These are phyloP conservation scores for Kodamaea derodonti DNA, from an alignment of 1,139 yeast species.

Conservation along the genomic window DNA sequence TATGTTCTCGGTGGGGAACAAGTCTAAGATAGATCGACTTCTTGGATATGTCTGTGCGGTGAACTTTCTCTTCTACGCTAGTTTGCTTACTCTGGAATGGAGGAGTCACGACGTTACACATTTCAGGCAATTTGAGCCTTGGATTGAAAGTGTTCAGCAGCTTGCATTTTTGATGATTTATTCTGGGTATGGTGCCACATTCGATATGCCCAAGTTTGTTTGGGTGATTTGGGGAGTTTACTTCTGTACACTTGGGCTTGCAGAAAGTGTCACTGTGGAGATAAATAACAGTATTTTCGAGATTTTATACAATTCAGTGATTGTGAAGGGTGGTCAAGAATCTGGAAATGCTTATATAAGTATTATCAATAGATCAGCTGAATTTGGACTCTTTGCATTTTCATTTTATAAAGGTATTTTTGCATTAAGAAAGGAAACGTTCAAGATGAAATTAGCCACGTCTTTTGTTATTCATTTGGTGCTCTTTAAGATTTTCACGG, in stretches of 20 bases:
- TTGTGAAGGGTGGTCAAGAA: conserved; percentile 3
- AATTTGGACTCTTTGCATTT: conserved; percentile 2
- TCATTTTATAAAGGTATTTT: conserved; percentile 2
- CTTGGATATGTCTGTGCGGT: conserved; percentile 1
- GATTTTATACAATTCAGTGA: conserved; percentile 3
- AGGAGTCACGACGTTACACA: not conserved
- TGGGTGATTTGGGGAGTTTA: not conserved
- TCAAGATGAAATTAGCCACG: conserved; percentile 5
- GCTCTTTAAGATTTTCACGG: conserved; percentile 7
- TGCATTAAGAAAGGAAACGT: conserved; percentile 1
- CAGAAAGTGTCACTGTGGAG: not conserved
- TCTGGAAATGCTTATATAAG: not conserved
- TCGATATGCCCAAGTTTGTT: not conserved
- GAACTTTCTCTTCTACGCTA: conserved; percentile 5
- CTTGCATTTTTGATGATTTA: not conserved
- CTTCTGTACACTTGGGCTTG: not conserved
- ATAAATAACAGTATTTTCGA: conserved; percentile 3
- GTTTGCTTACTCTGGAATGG: not conserved
- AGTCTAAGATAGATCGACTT: not conserved
- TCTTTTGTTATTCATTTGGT: conserved; percentile 11
- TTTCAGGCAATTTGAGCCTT: not conserved
- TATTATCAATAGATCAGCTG: not conserved
- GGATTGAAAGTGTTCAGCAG: not conserved
- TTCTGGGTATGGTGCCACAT: not conserved
- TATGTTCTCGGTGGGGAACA: not conserved